Evolutionary conservation across 192 early-diverging fungal genomes (phyloP), one percentile per base, ranked within the genome.

Genomic region (Backusella tuberculispora): DNA sequence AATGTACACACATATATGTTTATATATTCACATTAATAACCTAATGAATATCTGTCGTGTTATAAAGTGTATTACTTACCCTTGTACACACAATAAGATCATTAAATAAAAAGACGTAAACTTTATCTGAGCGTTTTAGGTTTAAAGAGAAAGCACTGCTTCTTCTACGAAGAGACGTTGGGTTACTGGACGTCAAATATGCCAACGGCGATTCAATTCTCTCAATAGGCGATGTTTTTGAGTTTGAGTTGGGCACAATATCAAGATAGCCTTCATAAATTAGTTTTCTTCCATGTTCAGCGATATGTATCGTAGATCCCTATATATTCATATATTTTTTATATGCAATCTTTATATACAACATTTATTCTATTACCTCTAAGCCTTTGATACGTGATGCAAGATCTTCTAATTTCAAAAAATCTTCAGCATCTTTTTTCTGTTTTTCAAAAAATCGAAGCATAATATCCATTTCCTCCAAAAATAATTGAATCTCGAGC

Each of bases 81-180:
- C 42, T 72, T 29, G 76, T 77, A 41, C 69, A 77, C 6, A 77
- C n/a, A 24, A 77, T 77, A 2, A 77, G 17, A 26, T 77, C 70
- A 29, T 77, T 72, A 60, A 77, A 77, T 48, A 77, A 50, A 72
- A 77, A 77, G 19, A 77, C 76, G 41, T 77, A 77, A 13, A 69
- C 37, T 45, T 41, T 41, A 21, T 72, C 29, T n/a, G 7, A 43
- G 9, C 63, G 42, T 38, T 53, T 42, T 14, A 24, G 14, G 14
- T 7, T 29, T 42, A 70, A 45, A 19, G 74, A 76, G 26, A 76
- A 76, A 7, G 74, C 26, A 24, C 66, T 68, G 43, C 63, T 72
- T 37, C 46, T 45, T 37, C 63, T 70, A 40, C 19, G 29, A 37
- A 47, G 38, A 2, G 38, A 41, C 34, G 66, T 75, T 7, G 74